Base-by-base conservation (phyloP, 2,329 filamentous ascomycete genomes). In the Xylaria sp. region DNA sequence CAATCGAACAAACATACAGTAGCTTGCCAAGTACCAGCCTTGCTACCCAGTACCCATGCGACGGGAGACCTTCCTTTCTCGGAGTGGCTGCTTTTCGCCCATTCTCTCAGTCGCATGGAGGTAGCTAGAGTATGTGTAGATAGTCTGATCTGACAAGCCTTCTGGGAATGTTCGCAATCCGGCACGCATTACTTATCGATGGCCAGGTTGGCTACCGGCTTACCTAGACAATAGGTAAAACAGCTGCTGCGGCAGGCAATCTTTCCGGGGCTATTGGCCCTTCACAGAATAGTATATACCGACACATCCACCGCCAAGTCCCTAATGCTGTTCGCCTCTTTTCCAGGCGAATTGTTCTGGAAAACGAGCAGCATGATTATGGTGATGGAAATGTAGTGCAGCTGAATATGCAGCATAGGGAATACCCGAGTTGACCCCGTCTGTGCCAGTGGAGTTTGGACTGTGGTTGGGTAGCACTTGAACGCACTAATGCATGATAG, bases 11-110 rank as follows among this genome's bases (percentile, higher is more conserved):
- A 60, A 64, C 54, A 8, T 49, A 64, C 33, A 28, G 43, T 28
- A 33, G 25, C 20, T 41, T 43, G 48, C n/a, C 28, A 56, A 39
- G 39, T 60, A 36, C 28, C 31, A 63, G 62, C 64, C 63, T 69
- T 61, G 23, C 56, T 66, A n/a, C 15, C 12, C 10, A 58, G 36
- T 13, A 43, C 43, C 60, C 51, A 55, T 39, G 48, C 25, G 43
- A 46, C 54, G 57, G 57, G 41, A 68, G 48, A 70, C 68, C 66
- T 70, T 70, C 68, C 66, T 62, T 36, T 70, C 65, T 63, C 36
- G 68, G 68, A 65, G 39, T 70, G 62, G 66, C 33, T 23, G 58
- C 20, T 58, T 55, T 48, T 64, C 23, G 39, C 46, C 46, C 9
- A 41, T 25, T 43, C 49, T 39, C 33, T 55, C 10, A 39, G 5